Evolutionary conservation across 1,284 basidiomycete species (phyloP).

Genomic region (Ganoderma lucidum): DNA sequence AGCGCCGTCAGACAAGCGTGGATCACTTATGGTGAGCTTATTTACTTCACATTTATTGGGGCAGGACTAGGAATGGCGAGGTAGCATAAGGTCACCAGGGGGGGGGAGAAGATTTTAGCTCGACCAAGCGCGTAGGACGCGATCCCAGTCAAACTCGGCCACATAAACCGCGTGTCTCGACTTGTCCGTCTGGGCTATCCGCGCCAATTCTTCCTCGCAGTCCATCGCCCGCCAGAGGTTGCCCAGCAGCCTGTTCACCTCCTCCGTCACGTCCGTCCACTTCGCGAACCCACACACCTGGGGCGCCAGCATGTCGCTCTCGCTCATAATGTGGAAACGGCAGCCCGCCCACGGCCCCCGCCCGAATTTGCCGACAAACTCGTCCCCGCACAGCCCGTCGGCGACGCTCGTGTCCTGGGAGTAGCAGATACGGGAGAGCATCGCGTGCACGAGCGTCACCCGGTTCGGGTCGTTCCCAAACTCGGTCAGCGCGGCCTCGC

Average conservation of each 20-base stretch:
- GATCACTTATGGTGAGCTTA: too few species aligned
- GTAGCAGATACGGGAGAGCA: constrained; percentile 32
- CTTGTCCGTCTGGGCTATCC: neutral
- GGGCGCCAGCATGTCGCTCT: constrained; percentile 14
- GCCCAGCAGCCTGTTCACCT: constrained; percentile 12
- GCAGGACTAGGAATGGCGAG: too few species aligned
- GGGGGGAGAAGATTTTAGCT: too few species aligned
- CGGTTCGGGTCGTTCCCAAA: neutral
- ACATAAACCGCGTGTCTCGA: too few species aligned
- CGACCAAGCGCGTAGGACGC: too few species aligned
- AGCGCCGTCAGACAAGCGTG: too few species aligned
- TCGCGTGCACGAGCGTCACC: constrained; percentile 20
- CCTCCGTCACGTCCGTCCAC: constrained; percentile 31
- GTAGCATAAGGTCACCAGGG: too few species aligned
- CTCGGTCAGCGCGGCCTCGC: neutral
- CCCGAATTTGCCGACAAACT: constrained; percentile 9
- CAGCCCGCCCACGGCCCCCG: constrained; percentile 37
- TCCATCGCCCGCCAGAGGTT: neutral
- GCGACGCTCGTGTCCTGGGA: constrained; percentile 18
- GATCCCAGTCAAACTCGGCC: too few species aligned
- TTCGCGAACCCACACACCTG: constrained; percentile 16
- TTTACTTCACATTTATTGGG: too few species aligned
- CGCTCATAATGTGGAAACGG: constrained; percentile 42
- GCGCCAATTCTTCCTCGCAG: neutral
- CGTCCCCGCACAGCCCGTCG: constrained; percentile 3